phyloP scores from a whole-genome alignment of 129 eudicot genomes.

The Calendula officinalis region DNA sequence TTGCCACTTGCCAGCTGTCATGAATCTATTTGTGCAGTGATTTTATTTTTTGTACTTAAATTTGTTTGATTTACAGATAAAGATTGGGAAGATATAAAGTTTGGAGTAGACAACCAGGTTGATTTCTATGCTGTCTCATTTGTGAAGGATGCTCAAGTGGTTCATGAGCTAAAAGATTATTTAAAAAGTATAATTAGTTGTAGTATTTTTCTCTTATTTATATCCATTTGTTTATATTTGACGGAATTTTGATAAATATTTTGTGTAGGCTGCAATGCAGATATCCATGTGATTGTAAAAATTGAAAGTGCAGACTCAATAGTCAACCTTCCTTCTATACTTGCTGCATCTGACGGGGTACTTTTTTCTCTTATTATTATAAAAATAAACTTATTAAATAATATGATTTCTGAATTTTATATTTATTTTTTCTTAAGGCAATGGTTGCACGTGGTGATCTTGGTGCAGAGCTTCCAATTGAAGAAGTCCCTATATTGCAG shows the following conservation, averaged over 20 bases:
- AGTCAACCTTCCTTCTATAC: constrained; percentile 81
- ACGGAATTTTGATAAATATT: not conserved
- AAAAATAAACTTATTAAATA: not conserved
- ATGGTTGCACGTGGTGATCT: constrained; percentile 99
- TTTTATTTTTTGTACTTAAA: constrained; percentile 2
- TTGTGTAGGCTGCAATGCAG: constrained; percentile 75
- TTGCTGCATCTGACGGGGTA: constrained; percentile 97
- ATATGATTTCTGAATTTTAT: constrained; percentile 8
- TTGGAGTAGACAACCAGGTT: constrained; percentile 89
- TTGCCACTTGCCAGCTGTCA: not conserved
- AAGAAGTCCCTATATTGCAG: constrained; percentile 97
- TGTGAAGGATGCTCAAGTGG: constrained; percentile 91
- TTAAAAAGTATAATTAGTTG: constrained; percentile 46
- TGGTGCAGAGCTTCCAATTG: constrained; percentile 99
- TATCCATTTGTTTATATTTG: not conserved
- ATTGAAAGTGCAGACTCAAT: constrained; percentile 98
- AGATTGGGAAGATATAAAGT: constrained; percentile 98
- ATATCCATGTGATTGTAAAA: constrained; percentile 81
- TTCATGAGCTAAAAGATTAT: constrained; percentile 82
- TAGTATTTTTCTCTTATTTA: not conserved
- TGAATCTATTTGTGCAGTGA: constrained; percentile 1
- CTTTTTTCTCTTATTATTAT: not conserved
- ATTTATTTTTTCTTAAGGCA: constrained; percentile 46
- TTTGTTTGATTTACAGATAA: constrained; percentile 49
- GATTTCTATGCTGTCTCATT: constrained; percentile 98